Conservation (phyloP, 2,329 filamentous ascomycete species). For the Fusarium sacchari region DNA sequence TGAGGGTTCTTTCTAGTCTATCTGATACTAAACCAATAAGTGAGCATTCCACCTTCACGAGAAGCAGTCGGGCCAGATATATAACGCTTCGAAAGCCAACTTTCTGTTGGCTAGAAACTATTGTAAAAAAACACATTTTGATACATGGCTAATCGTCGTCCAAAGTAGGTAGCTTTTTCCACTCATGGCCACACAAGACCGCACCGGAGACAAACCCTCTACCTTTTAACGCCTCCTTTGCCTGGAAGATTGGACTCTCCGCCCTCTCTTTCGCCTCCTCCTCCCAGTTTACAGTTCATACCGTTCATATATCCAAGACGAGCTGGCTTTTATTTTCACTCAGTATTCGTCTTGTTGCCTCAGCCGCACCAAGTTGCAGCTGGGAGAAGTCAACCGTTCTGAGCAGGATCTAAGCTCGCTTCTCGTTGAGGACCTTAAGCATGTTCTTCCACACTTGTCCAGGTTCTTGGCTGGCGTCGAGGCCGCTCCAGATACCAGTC, state of each 20-base stretch:
- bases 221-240: slow-evolving; percentile 44
- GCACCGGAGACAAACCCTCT: slow-evolving; percentile 41
- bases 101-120: slow-evolving; percentile 36
- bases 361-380: slow-evolving; percentile 45
- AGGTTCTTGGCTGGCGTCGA: slow-evolving; percentile 96
- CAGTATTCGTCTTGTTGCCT: slow-evolving; percentile 40
- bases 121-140: slow-evolving; percentile 38
- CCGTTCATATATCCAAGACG: slow-evolving; percentile 44
- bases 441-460: slow-evolving; percentile 95
- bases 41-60: neutral
- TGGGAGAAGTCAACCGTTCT: slow-evolving; percentile 21
- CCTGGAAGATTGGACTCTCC: slow-evolving; percentile 31
- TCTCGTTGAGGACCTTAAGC: slow-evolving; percentile 79
- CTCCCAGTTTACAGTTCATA: slow-evolving; percentile 38
- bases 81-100: slow-evolving; percentile 35
- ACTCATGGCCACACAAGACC: slow-evolving; percentile 41
- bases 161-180: slow-evolving; percentile 41
- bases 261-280: slow-evolving; percentile 14
- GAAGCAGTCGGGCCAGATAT: neutral
- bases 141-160: slow-evolving; percentile 45
- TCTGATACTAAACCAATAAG: neutral
- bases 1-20: neutral
- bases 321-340: slow-evolving; percentile 20
- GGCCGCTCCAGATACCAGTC: slow-evolving; percentile 94
- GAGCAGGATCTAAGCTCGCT: slow-evolving; percentile 45